These are phyloP conservation scores for Angomonas desouzai DNA, from an alignment of 208 protist species.

Conservation along the genomic window DNA sequence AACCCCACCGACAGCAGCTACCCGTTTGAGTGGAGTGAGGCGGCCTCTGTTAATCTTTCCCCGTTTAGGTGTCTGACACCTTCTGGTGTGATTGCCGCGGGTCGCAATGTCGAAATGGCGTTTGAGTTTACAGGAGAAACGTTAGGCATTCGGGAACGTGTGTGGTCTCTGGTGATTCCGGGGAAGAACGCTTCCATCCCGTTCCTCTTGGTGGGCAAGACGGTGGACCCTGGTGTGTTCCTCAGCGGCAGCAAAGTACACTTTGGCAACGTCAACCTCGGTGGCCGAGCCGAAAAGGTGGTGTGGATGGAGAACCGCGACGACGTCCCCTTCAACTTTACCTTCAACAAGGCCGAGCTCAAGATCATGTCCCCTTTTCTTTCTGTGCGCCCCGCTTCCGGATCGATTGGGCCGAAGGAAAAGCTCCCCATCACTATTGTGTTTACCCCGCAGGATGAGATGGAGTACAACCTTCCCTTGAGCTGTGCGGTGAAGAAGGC, in stretches of 20 bases:
- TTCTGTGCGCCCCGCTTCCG: constrained; percentile 69
- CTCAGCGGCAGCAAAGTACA: constrained; percentile 87
- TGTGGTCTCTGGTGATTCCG: constrained; percentile 91
- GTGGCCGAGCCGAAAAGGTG: constrained; percentile 56
- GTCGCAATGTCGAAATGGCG: constrained; percentile 92
- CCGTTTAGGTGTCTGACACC: constrained; percentile 91
- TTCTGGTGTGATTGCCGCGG: constrained; percentile 68
- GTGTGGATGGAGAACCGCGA: constrained; percentile 93
- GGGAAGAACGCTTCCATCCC: constrained; percentile 76
- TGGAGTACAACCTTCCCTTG: constrained; percentile 92
- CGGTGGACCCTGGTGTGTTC: constrained; percentile 90
- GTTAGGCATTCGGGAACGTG: constrained; percentile 76
- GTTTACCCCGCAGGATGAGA: constrained; percentile 90
- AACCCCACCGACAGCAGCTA: constrained; percentile 93
- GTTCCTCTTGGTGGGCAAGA: constrained; percentile 93
- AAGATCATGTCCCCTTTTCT: constrained; percentile 49
- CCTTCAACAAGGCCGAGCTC: constrained; percentile 76
- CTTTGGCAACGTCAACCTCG: constrained; percentile 91
- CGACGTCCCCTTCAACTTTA: constrained; percentile 90
- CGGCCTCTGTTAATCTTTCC: constrained; percentile 25
- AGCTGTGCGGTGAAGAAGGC: constrained; percentile 90
- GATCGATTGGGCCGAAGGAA: constrained; percentile 72
- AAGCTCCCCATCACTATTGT: constrained; percentile 67
- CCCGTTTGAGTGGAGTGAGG: constrained; percentile 92
- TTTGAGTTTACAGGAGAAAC: constrained; percentile 94